phyloP scores from a whole-genome alignment of 2,329 filamentous ascomycete genomes.

The Diplocarpon rosae region DNA sequence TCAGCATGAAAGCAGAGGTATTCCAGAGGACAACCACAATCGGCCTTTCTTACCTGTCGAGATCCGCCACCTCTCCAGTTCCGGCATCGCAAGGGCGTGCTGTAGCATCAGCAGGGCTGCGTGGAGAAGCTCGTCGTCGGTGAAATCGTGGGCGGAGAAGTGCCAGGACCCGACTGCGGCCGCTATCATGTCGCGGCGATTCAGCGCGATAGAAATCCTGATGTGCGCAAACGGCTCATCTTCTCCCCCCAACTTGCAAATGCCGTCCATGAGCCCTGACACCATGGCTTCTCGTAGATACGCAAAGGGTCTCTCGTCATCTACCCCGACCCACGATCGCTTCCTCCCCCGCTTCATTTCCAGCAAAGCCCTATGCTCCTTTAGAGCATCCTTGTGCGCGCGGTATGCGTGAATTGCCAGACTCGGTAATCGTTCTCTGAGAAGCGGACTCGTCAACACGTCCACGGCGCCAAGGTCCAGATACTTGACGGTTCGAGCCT shows the following conservation, averaged over 20 bases:
- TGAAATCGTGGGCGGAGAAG: slow-evolving; percentile 82
- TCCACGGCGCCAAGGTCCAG: slow-evolving; percentile 80
- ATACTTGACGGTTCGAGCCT: slow-evolving; percentile 54
- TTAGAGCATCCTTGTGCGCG: slow-evolving; percentile 63
- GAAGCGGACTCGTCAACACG: slow-evolving; percentile 71
- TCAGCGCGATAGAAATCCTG: slow-evolving; percentile 55
- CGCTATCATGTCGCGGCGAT: slow-evolving; percentile 55
- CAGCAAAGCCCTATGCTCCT: slow-evolving; percentile 61
- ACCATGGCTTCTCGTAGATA: slow-evolving; percentile 93
- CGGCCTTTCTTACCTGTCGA: slow-evolving; percentile 49
- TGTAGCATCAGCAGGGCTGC: slow-evolving; percentile 81
- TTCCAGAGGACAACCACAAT: slow-evolving; percentile 19
- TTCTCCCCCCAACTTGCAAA: slow-evolving; percentile 58
- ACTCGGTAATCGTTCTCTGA: slow-evolving; percentile 60
- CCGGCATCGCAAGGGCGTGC: slow-evolving; percentile 73
- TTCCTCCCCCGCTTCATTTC: slow-evolving; percentile 67
- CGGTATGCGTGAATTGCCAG: slow-evolving; percentile 77
- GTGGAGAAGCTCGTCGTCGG: slow-evolving; percentile 81
- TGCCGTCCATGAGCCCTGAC: slow-evolving; percentile 77
- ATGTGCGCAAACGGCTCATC: slow-evolving; percentile 53
- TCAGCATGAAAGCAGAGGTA: slow-evolving; percentile 30
- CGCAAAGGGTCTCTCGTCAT: slow-evolving; percentile 75
- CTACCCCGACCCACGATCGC: slow-evolving; percentile 82
- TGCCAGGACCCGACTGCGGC: slow-evolving; percentile 62
- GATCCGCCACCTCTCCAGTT: slow-evolving; percentile 71